Conservation (phyloP, 768 basidiomycete species). For the Pleurotus tuber-regium region DNA sequence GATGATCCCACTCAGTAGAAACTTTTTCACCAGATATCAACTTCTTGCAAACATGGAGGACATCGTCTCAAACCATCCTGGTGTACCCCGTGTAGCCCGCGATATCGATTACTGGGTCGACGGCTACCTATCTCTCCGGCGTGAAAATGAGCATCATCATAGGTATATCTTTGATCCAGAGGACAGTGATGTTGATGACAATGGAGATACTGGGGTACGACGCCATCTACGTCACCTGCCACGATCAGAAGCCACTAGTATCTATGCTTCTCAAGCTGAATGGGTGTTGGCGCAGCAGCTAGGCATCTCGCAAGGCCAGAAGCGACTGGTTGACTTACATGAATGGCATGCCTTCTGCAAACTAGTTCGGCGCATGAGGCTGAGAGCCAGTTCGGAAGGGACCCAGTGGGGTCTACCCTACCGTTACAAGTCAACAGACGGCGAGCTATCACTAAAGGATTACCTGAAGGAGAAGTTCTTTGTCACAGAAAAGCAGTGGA, state of each 20-base stretch:
- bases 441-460: background rate
- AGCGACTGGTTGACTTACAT: conserved; percentile 36
- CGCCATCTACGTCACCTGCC: conserved; percentile 48
- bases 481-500: background rate
- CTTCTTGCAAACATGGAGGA: conserved; percentile 44
- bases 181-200: conserved; percentile 27
- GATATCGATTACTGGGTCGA: conserved; percentile 50
- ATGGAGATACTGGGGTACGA: conserved; percentile 25
- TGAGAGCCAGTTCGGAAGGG: background rate
- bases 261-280: conserved; percentile 53
- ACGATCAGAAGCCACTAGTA: conserved; percentile 44
- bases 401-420: conserved; percentile 31
- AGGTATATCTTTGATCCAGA: conserved; percentile 34
- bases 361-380: conserved; percentile 6
- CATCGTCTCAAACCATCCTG: conserved; percentile 33
- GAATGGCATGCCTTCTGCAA: conserved; percentile 49
- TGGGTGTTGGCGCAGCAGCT: conserved; percentile 58
- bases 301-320: conserved; percentile 18
- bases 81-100: conserved; percentile 31
- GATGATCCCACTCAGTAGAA: conserved; percentile 39
- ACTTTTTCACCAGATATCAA: conserved; percentile 53
- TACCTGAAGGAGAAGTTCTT: background rate
- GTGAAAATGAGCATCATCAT: conserved; percentile 20
- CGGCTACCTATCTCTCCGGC: conserved; percentile 33
- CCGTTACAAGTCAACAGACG: conserved; percentile 15